These are phyloP conservation scores for Silene vulgaris DNA, from an alignment of 179 eudicot species.

Conservation along the genomic window DNA sequence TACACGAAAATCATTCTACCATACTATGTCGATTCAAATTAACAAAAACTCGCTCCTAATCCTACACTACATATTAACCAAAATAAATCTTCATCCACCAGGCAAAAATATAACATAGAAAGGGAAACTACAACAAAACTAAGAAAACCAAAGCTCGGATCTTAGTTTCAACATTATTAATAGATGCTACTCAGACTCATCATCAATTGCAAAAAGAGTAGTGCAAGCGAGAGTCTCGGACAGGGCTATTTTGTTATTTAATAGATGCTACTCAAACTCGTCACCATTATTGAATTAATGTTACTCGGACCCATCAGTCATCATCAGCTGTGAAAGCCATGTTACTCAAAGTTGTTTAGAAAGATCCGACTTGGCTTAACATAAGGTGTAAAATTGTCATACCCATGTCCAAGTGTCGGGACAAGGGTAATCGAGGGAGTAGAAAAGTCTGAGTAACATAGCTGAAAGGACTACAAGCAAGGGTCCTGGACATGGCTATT, in stretches of 20 bases:
- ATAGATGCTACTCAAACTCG: too few species aligned
- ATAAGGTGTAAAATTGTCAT: too few species aligned
- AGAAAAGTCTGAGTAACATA: too few species aligned
- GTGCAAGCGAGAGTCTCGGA: not conserved
- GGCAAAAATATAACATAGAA: not conserved
- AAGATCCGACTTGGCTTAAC: too few species aligned
- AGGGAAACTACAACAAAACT: not conserved
- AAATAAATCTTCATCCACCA: not conserved
- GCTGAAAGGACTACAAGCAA: not conserved
- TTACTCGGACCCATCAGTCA: too few species aligned
- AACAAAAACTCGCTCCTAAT: slow-evolving; percentile 1
- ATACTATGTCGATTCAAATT: not conserved
- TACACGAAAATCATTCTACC: not conserved
- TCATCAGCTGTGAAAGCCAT: not conserved
- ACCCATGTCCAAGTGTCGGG: too few species aligned
- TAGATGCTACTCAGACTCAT: not conserved
- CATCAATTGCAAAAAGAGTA: not conserved
- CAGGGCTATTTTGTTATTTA: not conserved
- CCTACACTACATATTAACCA: slow-evolving; percentile 3
- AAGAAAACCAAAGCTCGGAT: not conserved
- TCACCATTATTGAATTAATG: too few species aligned
- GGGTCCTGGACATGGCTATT: not conserved
- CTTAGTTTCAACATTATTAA: not conserved
- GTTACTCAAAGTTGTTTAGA: too few species aligned
- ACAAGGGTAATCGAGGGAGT: too few species aligned